phyloP scores from a whole-genome alignment of 73 alveolate species.

The Symbiodinium pilosum region DNA sequence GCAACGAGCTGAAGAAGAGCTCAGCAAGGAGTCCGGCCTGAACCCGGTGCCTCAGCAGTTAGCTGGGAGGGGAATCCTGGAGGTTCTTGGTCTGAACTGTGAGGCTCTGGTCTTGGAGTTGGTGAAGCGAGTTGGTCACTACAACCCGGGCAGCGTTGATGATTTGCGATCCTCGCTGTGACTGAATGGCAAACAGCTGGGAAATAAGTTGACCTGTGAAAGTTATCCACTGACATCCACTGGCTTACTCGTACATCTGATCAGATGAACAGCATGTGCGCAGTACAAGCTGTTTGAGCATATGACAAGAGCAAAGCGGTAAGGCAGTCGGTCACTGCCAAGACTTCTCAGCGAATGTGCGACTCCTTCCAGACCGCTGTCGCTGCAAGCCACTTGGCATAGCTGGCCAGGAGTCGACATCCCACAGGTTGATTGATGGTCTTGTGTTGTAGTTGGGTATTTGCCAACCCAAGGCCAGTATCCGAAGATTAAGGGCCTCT shows the following conservation, averaged over 20 bases:
- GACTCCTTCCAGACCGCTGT: slow-evolving; percentile 1
- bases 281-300: no score
- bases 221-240: no score
- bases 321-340: slow-evolving; percentile 33
- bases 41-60: background rate
- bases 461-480: background rate
- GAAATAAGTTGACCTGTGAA: no score
- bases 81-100: background rate
- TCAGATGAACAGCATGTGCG: no score
- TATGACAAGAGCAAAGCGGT: no score
- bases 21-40: slow-evolving; percentile 58
- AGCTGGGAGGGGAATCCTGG: background rate
- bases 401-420: no score
- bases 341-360: slow-evolving; percentile 43
- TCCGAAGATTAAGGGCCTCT: background rate
- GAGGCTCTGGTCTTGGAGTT: slow-evolving; percentile 36
- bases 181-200: background rate
- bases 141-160: background rate
- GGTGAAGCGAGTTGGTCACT: slow-evolving; percentile 27
- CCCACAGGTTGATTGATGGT: no score
- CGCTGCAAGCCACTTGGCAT: background rate
- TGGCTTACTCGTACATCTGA: no score
- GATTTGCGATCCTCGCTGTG: slow-evolving; percentile 1
- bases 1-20: slow-evolving; percentile 65
- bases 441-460: no score